Evolutionary conservation across 352 stramenopile genomes (phyloP), one percentile per base, ranked within the genome.

Genomic region (Phytophthora capsici): DNA sequence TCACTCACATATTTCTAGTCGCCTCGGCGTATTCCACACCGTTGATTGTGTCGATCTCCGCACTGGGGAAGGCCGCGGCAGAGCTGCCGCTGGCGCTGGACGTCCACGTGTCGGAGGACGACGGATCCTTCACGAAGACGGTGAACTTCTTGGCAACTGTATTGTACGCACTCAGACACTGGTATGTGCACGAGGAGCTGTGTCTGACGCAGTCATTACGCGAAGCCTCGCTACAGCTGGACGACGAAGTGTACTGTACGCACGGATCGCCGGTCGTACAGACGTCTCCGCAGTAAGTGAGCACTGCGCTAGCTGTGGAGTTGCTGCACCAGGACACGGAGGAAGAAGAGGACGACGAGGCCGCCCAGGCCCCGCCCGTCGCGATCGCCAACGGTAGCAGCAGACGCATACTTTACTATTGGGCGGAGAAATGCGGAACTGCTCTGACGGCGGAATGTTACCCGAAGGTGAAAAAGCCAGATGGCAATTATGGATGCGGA

Each of bases 91-190:
- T 73, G 23, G 44, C 41, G 44, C 52, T 74, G 19, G 50, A 32
- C 28, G 69, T 74, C 66, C 80, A 86, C 19, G 61, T 37, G 63
- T 91, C 82, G 12, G 50, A 79, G n/a, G 61, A 49, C 36, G 50
- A 57, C 0, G 83, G 83, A 0, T 86, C 69, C 59, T 94, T 92
- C 6, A 92, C 69, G 45, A 91, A 91, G n/a, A 94, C 69, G 45
- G 76, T 91, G 57, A 80, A 84, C 57, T 88, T 87, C 25, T 53
- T 55, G 17, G 44, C n/a, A 4, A 66, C 34, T 5, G 68, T 52
- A 55, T 86, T 88, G 74, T 84, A 93, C 6, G 80, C 66, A 10
- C 73, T 47, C 4, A 94, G 70, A 57, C 85, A 94, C 69, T 94
- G 85, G 67, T 78, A 92, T 38, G 75, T 82, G 73, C 85, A 94